Evolutionary conservation across 768 basidiomycete genomes (phyloP), one percentile per base, ranked within the genome.

Genomic region (Scleroderma bovista): DNA sequence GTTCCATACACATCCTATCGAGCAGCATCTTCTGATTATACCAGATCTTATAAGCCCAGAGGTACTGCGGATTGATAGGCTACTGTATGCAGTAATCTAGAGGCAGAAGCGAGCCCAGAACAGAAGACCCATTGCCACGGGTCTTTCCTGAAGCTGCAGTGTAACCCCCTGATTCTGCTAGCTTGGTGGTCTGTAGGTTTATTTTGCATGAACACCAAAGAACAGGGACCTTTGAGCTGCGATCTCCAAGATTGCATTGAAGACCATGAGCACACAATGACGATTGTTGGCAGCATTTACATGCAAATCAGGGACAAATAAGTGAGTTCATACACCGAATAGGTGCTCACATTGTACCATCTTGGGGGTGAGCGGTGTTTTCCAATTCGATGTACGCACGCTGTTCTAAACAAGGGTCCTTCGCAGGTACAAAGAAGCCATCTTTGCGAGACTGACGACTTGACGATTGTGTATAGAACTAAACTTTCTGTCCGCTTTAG

Each of bases 251-350:
- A 79, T 46, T 34, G 52, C 60, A 17, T 68, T 64, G 56, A 75
- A 74, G 17, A 78, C 71, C 58, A 69, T 66, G 13, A 79, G 59
- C 4, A 72, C 74, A 38, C 70, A 74, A 51, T 79, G 70, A 38
- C 71, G 75, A 50, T 79, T 77, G 52, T 79, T 79, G 1, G 77
- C 77, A 2, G 77, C 77, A 51, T 79, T 77, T 78, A 22, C 24
- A 44, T 15, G 22, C 32, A 9, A 3, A 22, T 39, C 31, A 32
- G 32, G 22, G 44, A 29, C 39, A 48, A 17, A 13, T n/a, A 20
- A 7, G 33, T 37, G 26, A 33, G 32, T 10, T 8, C 2, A n/a
- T 26, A 45, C 12, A 24, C 13, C 17, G 12, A 15, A 43, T 16
- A n/a, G n/a, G 6, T 23, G 4, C 58, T 51, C 23, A 75, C 75